These are phyloP conservation scores for Vitellaria paradoxa DNA, from an alignment of 179 eudicot genomes.

Conservation along the genomic window DNA sequence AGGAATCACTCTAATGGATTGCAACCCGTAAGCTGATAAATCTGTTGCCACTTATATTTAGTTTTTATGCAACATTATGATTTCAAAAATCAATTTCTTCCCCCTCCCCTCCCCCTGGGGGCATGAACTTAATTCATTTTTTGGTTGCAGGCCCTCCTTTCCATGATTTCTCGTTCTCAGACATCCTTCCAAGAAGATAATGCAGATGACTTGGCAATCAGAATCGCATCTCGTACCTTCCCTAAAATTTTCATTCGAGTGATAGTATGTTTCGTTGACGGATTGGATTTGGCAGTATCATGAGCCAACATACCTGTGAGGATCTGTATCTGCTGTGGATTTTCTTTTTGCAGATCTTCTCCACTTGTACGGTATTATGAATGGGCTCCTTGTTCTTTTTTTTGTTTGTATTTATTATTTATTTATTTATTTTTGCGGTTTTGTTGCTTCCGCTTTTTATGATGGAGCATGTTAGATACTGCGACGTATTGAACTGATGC, in stretches of 20 bases:
- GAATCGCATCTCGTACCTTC: neutral
- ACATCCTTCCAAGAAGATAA: conserved; percentile 47
- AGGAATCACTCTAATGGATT: neutral
- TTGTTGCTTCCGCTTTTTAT: too few relatives aligned
- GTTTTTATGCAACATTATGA: neutral
- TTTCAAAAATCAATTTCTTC: neutral
- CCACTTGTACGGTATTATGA: too few relatives aligned
- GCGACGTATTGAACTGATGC: too few relatives aligned
- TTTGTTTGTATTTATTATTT: too few relatives aligned
- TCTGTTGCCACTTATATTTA: neutral
- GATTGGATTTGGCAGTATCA: neutral
- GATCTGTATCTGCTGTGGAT: neutral
- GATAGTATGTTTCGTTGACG: neutral
- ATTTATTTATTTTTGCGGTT: too few relatives aligned
- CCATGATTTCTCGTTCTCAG: conserved; percentile 85
- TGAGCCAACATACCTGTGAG: neutral
- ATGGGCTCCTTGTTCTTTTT: too few relatives aligned
- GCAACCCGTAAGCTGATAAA: too few relatives aligned
- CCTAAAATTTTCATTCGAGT: neutral
- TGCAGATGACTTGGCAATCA: neutral
- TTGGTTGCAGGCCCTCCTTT: conserved; percentile 79
- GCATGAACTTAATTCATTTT: neutral
- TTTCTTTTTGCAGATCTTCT: too few relatives aligned
- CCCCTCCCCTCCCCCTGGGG: too few relatives aligned
- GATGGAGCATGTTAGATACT: too few relatives aligned